A percentile compares a stretch with the other conserved stretches of the same genome.
phyloP scores from a whole-genome alignment of 352 stramenopile genomes.

The Plasmopara viticola region DNA sequence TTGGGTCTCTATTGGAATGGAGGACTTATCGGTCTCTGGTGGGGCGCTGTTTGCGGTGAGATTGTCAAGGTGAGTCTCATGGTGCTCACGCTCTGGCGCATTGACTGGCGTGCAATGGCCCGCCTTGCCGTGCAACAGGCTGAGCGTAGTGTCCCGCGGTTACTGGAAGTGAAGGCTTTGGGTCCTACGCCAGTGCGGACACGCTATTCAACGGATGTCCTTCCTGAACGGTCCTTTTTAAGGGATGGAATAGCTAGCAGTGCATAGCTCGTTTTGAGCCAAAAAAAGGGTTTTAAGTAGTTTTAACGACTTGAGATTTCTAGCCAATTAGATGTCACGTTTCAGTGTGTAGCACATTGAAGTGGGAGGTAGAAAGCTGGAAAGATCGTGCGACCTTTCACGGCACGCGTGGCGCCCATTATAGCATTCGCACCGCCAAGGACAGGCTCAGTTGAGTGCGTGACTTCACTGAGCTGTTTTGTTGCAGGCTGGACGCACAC shows the following conservation, averaged over 20 bases:
- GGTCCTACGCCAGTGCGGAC: conserved; percentile 34
- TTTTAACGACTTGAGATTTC: too few relatives aligned
- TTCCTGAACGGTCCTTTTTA: too few relatives aligned
- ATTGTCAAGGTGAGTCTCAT: conserved; percentile 71
- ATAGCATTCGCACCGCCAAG: not conserved
- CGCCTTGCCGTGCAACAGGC: conserved; percentile 56
- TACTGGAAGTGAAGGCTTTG: conserved; percentile 19
- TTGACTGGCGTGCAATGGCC: conserved; percentile 74
- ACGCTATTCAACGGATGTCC: conserved; percentile 10
- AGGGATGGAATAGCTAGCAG: too few relatives aligned
- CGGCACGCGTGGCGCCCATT: not conserved
- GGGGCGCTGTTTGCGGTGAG: conserved; percentile 63
- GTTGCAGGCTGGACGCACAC: too few relatives aligned
- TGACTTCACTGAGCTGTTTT: not conserved
- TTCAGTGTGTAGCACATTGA: conserved; percentile 4
- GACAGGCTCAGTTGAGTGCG: not conserved
- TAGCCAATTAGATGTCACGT: too few relatives aligned
- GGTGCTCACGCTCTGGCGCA: conserved; percentile 41
- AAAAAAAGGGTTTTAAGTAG: too few relatives aligned
- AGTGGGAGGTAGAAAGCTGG: not conserved
- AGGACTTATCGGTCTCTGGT: conserved; percentile 64
- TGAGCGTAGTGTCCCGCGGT: conserved; percentile 30
- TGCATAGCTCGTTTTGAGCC: too few relatives aligned
- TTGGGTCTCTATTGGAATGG: conserved; percentile 45
- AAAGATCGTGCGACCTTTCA: conserved; percentile 16